Percentiles rank a stretch among this genome's conserved stretches.
Conservation (phyloP, 148 eudicot genomes). For the Limonium bicolor region DNA sequence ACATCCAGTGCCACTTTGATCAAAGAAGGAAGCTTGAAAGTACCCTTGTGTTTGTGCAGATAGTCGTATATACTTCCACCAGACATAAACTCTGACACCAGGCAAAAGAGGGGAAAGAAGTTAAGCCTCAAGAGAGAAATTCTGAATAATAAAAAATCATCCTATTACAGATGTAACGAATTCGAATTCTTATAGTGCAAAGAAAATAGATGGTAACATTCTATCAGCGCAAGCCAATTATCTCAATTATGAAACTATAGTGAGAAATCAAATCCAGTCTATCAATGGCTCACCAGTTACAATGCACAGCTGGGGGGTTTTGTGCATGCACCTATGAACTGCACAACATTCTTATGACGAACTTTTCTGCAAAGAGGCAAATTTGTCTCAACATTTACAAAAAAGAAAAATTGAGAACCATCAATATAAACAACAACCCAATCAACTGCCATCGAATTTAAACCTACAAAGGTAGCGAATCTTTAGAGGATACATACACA, state of each 20-base stretch:
- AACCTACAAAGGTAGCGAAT: too few species aligned
- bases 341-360: slow-evolving; percentile 97
- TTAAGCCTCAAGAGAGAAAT: too few species aligned
- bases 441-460: too few species aligned
- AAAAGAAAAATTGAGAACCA: not conserved
- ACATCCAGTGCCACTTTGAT: slow-evolving; percentile 86
- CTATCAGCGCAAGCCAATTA: too few species aligned
- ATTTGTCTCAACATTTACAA: slow-evolving; percentile 3
- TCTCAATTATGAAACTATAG: too few species aligned
- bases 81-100: slow-evolving; percentile 71
- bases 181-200: too few species aligned
- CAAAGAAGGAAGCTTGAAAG: slow-evolving; percentile 84
- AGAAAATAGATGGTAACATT: too few species aligned
- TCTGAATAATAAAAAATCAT: too few species aligned
- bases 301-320: slow-evolving; percentile 93
- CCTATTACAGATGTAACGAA: too few species aligned
- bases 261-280: too few species aligned
- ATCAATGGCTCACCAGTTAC: slow-evolving; percentile 86
- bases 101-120: not conserved
- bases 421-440: not conserved
- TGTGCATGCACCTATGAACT: slow-evolving; percentile 96
- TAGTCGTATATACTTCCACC: slow-evolving; percentile 98
- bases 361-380: slow-evolving; percentile 82
- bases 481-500: too few species aligned
- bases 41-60: slow-evolving; percentile 91